phyloP scores from a whole-genome alignment of 2,329 filamentous ascomycete genomes.

The Fusarium pilosicola region DNA sequence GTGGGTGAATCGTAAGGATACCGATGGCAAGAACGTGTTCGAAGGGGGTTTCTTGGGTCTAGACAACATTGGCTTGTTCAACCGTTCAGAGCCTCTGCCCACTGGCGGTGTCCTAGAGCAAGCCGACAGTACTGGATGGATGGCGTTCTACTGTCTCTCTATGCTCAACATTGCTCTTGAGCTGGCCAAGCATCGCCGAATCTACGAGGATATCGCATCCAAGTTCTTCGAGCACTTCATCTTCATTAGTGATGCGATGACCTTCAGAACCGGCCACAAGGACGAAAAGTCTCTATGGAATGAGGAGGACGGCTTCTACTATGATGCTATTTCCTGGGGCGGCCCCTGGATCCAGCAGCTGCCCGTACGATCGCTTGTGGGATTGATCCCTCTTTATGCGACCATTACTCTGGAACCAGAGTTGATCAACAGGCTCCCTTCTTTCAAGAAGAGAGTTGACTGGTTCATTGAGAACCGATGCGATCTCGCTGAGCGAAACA shows the following conservation, averaged over 20 bases:
- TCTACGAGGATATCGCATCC: constrained; percentile 95
- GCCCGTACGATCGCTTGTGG: constrained; percentile 90
- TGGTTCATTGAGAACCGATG: constrained; percentile 93
- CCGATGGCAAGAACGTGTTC: constrained; percentile 95
- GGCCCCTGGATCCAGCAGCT: constrained; percentile 93
- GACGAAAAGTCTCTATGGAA: constrained; percentile 93
- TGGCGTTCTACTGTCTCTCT: constrained; percentile 95
- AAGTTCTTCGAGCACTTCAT: constrained; percentile 99
- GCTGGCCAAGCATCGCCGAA: constrained; percentile 92
- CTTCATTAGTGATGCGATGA: constrained; percentile 98
- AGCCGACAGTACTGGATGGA: constrained; percentile 98
- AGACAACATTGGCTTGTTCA: constrained; percentile 98
- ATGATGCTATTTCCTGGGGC: constrained; percentile 96
- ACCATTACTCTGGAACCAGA: constrained; percentile 93
- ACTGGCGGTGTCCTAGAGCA: constrained; percentile 95
- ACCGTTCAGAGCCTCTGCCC: constrained; percentile 92
- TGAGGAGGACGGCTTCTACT: constrained; percentile 96
- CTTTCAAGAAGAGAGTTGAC: constrained; percentile 90
- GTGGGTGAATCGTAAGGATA: constrained; percentile 98
- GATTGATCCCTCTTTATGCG: constrained; percentile 91
- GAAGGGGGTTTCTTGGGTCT: constrained; percentile 95
- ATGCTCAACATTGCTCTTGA: constrained; percentile 98
- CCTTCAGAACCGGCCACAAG: constrained; percentile 75
- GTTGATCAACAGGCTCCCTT: constrained; percentile 88
- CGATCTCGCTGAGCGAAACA: constrained; percentile 91